Percentiles rank a stretch among this genome's conserved stretches.
Conservation (phyloP, 2,329 filamentous ascomycete genomes). For the Aspergillus sp. region DNA sequence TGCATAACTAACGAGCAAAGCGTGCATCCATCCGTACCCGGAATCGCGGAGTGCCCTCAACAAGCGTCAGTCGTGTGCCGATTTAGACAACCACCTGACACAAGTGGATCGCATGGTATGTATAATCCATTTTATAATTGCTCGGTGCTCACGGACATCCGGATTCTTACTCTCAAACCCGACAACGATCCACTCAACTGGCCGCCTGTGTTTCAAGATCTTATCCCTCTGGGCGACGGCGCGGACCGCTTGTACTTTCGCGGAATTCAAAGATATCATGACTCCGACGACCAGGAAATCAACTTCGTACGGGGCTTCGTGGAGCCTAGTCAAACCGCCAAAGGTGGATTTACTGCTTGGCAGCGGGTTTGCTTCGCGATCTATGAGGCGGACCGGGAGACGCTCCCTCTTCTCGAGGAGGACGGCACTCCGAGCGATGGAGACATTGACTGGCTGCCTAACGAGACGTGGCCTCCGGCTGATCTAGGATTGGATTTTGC, state of each 20-base stretch:
- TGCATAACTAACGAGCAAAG: slow-evolving; percentile 14
- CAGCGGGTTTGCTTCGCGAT: slow-evolving; percentile 36
- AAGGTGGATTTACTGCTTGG: slow-evolving; percentile 35
- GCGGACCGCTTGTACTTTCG: slow-evolving; percentile 21
- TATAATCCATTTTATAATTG: neutral
- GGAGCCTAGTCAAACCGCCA: slow-evolving; percentile 24
- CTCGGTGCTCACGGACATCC: neutral
- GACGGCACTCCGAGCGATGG: slow-evolving; percentile 11
- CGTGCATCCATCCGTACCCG: slow-evolving; percentile 37
- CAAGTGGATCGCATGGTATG: slow-evolving; percentile 26
- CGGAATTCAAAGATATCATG: slow-evolving; percentile 21
- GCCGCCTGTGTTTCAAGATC: slow-evolving; percentile 23
- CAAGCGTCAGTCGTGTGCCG: slow-evolving; percentile 35
- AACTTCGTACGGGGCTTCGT: slow-evolving; percentile 33
- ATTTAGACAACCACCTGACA: slow-evolving; percentile 23
- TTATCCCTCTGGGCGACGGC: slow-evolving; percentile 14
- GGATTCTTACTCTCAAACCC: slow-evolving; percentile 24
- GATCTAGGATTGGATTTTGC: slow-evolving; percentile 22
- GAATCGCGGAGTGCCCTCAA: slow-evolving; percentile 18
- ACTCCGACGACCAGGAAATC: slow-evolving; percentile 4
- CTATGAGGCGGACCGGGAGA: slow-evolving; percentile 22
- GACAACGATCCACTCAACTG: slow-evolving; percentile 20
- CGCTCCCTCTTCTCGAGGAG: slow-evolving; percentile 13
- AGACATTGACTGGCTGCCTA: slow-evolving; percentile 1
- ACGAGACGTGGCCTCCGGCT: slow-evolving; percentile 14